Conservation (phyloP, 1,284 basidiomycete species). For the Ceratobasidium sp. region DNA sequence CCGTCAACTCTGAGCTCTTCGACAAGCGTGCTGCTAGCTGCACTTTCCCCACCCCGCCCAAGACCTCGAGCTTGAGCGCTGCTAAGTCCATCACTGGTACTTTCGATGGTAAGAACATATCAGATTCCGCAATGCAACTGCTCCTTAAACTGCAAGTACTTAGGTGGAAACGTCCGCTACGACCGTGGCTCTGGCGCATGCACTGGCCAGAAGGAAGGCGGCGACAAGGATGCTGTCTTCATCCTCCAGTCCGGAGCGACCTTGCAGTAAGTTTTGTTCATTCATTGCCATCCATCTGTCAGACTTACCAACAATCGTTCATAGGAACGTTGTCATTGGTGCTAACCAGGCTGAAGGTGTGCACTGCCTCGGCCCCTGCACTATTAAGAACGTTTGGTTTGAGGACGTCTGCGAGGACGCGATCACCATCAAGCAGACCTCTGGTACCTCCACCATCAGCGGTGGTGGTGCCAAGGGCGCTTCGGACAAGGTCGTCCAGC, state of each 20-base stretch:
- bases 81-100: slow-evolving; percentile 56
- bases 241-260: slow-evolving; percentile 55
- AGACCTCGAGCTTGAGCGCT: slow-evolving; percentile 54
- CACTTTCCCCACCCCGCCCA: slow-evolving; percentile 56
- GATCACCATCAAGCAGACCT: slow-evolving; percentile 46
- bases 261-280: slow-evolving; percentile 44
- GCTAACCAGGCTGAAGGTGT: slow-evolving; percentile 58
- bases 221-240: slow-evolving; percentile 43
- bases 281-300: neutral
- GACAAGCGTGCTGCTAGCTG: slow-evolving; percentile 48
- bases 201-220: slow-evolving; percentile 39
- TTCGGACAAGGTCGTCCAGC: slow-evolving; percentile 43
- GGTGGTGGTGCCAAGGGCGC: slow-evolving; percentile 43
- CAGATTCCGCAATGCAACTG: neutral
- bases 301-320: neutral
- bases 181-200: slow-evolving; percentile 41
- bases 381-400: slow-evolving; percentile 52
- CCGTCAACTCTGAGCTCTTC: neutral
- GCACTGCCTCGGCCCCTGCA: slow-evolving; percentile 59
- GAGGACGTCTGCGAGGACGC: slow-evolving; percentile 46
- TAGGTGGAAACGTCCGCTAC: slow-evolving; percentile 40
- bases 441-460: slow-evolving; percentile 39
- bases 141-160: neutral
- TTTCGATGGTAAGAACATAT: slow-evolving; percentile 50
- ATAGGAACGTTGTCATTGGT: slow-evolving; percentile 57